phyloP scores from a whole-genome alignment of 2,329 filamentous ascomycete species.

The Talaromyces sp. region DNA sequence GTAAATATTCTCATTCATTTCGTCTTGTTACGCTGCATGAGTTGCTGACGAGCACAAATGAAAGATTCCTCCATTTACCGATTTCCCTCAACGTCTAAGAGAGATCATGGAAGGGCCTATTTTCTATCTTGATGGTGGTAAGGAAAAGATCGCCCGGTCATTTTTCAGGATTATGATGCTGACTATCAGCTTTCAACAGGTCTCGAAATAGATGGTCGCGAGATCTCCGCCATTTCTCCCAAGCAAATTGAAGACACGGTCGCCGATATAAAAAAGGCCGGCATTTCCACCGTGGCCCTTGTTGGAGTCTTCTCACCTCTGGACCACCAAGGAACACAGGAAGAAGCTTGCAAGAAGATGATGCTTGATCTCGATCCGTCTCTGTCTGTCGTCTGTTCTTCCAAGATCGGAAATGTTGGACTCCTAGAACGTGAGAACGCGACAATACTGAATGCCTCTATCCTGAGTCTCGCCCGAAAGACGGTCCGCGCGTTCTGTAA shows the following conservation, averaged over 20 bases:
- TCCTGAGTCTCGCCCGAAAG: constrained; percentile 55
- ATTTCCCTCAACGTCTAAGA: constrained; percentile 43
- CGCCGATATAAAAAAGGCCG: constrained; percentile 33
- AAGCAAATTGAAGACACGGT: constrained; percentile 37
- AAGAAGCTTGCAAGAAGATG: constrained; percentile 39
- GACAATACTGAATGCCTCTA: constrained; percentile 61
- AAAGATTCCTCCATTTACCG: constrained; percentile 45
- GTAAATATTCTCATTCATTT: constrained; percentile 15
- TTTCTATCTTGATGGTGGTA: constrained; percentile 15
- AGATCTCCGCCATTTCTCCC: constrained; percentile 40
- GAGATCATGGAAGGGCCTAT: constrained; percentile 10
- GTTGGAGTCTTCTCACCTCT: constrained; percentile 49
- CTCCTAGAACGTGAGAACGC: constrained; percentile 61
- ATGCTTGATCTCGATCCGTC: constrained; percentile 30
- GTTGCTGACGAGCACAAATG: not conserved
- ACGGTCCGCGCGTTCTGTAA: constrained; percentile 57
- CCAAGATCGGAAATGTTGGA: constrained; percentile 45
- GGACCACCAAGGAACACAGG: constrained; percentile 42
- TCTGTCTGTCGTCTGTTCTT: constrained; percentile 43
- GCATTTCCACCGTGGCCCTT: constrained; percentile 41
- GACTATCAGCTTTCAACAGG: constrained; percentile 23
- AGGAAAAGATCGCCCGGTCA: not conserved
- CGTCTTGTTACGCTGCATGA: not conserved
- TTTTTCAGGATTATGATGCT: not conserved
- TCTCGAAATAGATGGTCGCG: constrained; percentile 49